Conservation (phyloP, 2,329 filamentous ascomycete species). For the Exophiala phaeomuriformis region DNA sequence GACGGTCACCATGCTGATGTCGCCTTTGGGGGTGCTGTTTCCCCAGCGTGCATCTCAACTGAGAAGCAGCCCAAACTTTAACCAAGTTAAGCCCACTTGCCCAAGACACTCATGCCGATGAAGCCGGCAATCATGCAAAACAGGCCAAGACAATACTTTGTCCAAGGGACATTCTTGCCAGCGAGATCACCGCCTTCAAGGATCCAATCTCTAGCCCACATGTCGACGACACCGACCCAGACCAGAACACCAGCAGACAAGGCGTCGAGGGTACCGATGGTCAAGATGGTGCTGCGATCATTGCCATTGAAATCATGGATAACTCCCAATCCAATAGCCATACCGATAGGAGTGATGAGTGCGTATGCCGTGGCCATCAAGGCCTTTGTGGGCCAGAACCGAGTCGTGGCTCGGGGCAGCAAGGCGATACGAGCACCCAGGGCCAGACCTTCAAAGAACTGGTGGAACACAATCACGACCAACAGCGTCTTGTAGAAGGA, state of each 20-base stretch:
- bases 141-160: constrained; percentile 46
- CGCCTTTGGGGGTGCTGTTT: no score
- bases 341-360: constrained; percentile 67
- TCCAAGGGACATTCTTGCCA: constrained; percentile 37
- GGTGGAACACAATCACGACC: constrained; percentile 66
- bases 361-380: constrained; percentile 59
- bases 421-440: constrained; percentile 64
- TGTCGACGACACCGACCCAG: constrained; percentile 75
- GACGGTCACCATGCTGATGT: no score
- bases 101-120: constrained; percentile 63
- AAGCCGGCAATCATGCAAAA: constrained; percentile 55
- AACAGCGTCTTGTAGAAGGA: constrained; percentile 47
- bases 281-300: constrained; percentile 58
- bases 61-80: no score
- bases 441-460: constrained; percentile 70
- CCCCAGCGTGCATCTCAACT: no score
- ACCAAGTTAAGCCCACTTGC: constrained; percentile 59
- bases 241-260: constrained; percentile 66
- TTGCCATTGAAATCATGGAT: constrained; percentile 66
- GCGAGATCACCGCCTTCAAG: constrained; percentile 51
- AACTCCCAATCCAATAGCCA: constrained; percentile 72
- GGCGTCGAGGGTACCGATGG: constrained; percentile 66
- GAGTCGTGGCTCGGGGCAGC: constrained; percentile 34
- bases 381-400: constrained; percentile 58
- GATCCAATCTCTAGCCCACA: constrained; percentile 72